phyloP scores from a whole-genome alignment of 2,329 filamentous ascomycete genomes.

The Phaeophleospora eucalypticola region DNA sequence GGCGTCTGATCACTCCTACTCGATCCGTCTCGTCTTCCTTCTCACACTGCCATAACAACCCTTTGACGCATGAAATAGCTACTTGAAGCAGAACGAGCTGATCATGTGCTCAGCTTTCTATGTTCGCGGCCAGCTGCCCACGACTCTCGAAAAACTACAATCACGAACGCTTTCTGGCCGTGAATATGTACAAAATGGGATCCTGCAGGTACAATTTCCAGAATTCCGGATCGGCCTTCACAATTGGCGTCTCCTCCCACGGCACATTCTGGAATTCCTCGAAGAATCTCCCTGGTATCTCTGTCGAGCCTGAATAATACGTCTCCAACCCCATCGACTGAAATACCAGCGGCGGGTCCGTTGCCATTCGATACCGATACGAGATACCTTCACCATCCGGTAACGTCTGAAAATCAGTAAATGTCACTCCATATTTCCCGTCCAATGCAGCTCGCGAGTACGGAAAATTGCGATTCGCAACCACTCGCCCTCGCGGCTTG shows the following conservation, averaged over 20 bases:
- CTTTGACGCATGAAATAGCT: too few species aligned
- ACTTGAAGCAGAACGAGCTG: too few species aligned
- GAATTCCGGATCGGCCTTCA: constrained; percentile 1
- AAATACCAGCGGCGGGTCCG: not conserved
- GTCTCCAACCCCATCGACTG: not conserved
- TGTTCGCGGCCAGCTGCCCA: too few species aligned
- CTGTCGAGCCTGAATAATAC: not conserved
- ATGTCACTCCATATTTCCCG: constrained; percentile 1
- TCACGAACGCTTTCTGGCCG: constrained; percentile 1
- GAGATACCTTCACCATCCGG: too few species aligned
- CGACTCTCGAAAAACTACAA: too few species aligned
- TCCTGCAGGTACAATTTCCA: constrained; percentile 6
- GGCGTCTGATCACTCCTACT: not conserved
- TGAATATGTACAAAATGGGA: constrained; percentile 3
- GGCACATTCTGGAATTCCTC: not conserved
- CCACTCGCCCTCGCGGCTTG: not conserved
- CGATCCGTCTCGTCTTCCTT: not conserved
- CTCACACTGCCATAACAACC: not conserved
- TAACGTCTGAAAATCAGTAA: too few species aligned
- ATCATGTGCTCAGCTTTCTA: too few species aligned
- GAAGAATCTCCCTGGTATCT: constrained; percentile 1
- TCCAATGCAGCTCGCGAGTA: not conserved
- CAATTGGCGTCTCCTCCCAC: constrained; percentile 1
- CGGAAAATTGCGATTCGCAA: constrained; percentile 2
- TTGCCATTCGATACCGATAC: constrained; percentile 2